Evolutionary conservation across 139 green algal species (phyloP).

Genomic region (Auxenochlorella pyrenoidosa): DNA sequence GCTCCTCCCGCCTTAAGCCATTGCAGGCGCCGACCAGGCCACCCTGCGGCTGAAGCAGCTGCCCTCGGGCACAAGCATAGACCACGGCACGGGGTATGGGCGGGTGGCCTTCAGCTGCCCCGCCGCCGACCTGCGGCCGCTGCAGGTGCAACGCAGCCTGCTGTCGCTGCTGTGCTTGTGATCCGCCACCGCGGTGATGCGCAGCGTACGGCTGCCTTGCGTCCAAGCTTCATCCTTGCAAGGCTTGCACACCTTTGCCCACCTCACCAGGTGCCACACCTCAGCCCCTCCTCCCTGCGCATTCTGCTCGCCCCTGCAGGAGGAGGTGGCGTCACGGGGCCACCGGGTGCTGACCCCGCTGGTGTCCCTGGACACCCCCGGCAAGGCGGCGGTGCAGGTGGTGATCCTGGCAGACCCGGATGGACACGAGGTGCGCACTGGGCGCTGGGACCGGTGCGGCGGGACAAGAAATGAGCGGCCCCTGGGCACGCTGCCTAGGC

Average conservation of each 20-base stretch:
- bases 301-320: neutral
- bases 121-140: conserved; percentile 44
- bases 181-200: neutral
- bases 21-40: conserved; percentile 33
- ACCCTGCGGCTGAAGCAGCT: conserved; percentile 53
- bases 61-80: conserved; percentile 21
- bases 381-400: conserved; percentile 67
- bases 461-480: too few relatives aligned
- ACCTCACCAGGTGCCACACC: neutral
- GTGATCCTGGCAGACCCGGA: conserved; percentile 69
- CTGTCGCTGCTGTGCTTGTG: neutral
- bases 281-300: neutral
- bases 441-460: too few relatives aligned
- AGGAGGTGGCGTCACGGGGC: conserved; percentile 15
- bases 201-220: neutral
- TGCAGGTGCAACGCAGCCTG: conserved; percentile 38
- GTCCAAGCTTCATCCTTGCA: neutral
- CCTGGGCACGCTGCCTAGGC: too few relatives aligned
- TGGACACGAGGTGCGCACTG: conserved; percentile 58
- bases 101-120: conserved; percentile 61
- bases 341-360: conserved; percentile 56
- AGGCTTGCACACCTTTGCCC: neutral
- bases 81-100: conserved; percentile 53
- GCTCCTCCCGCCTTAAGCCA: neutral
- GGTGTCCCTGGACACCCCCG: conserved; percentile 62